These are phyloP conservation scores for Agastache rugosa DNA, from an alignment of 257 asterid genomes.

Conservation along the genomic window DNA sequence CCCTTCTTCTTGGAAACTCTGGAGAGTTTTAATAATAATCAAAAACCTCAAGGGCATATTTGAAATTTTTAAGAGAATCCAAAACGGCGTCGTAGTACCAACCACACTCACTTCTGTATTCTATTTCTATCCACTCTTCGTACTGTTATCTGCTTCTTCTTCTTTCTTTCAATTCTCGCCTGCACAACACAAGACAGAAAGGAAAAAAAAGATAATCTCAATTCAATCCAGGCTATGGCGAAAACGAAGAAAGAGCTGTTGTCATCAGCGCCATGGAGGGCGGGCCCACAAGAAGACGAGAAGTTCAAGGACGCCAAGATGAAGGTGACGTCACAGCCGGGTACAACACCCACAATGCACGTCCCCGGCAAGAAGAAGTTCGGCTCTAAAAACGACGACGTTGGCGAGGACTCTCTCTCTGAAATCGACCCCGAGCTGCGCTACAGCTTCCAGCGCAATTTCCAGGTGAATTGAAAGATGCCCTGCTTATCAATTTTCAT, in stretches of 20 bases:
- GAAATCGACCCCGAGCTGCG: slow-evolving; percentile 93
- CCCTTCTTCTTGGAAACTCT: too few relatives aligned
- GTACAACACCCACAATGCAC: slow-evolving; percentile 83
- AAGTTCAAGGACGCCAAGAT: slow-evolving; percentile 82
- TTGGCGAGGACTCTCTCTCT: slow-evolving; percentile 53
- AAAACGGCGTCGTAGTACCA: slow-evolving; percentile 36
- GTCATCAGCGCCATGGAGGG: slow-evolving; percentile 96
- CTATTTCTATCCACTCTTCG: slow-evolving; percentile 38
- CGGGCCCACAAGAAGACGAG: slow-evolving; percentile 55
- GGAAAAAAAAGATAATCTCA: not conserved
- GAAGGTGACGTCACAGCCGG: slow-evolving; percentile 82
- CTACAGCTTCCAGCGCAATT: slow-evolving; percentile 95
- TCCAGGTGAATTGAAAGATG: slow-evolving; percentile 55
- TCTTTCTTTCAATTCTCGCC: not conserved
- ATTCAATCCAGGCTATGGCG: slow-evolving; percentile 47
- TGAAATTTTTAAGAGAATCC: slow-evolving; percentile 13
- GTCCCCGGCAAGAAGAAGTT: slow-evolving; percentile 70
- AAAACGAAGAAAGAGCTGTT: slow-evolving; percentile 88
- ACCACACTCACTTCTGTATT: not conserved
- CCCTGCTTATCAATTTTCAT: not conserved
- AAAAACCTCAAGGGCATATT: slow-evolving; percentile 22
- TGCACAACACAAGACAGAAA: slow-evolving; percentile 6
- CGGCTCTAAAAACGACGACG: slow-evolving; percentile 46
- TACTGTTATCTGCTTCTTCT: not conserved
- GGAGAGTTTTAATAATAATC: too few relatives aligned